Evolutionary conservation across 2,329 filamentous ascomycete species (phyloP), one percentile per base, ranked within the genome.

Genomic region (Pezicula carpinea): DNA sequence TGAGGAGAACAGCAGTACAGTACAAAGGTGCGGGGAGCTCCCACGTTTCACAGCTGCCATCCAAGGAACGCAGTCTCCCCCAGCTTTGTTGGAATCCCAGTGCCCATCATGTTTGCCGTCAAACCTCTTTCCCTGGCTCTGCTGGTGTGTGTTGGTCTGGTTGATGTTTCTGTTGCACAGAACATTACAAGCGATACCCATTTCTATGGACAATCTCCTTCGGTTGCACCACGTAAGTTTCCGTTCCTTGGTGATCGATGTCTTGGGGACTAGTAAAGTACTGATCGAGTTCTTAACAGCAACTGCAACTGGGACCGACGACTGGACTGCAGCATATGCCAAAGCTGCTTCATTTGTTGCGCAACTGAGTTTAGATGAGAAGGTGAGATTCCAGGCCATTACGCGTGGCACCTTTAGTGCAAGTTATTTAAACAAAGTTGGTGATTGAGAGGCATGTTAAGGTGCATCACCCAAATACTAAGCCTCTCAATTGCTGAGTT

Each of bases 321-420:
- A 46, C 6, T 90, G 86, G 86, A 70, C 69, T 17, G 76, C 77
- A 18, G 85, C 83, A 57, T 89, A 89, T 59, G 67, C 67, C 44
- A 87, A 85, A 58, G 86, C 86, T 1, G 74, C 80, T 46, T 65
- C 71, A 3, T 63, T 89, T 15, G 85, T 90, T 15, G 76, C 79
- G 44, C 76, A 79, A 42, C 87, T 90, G 84, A 89, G 84, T 0
- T 65, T 90, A 46, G 85, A 84, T 2, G 86, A 90, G 62, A 90
- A 89, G 69, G 82, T 83, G 55, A 96, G 91, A 5, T 22, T 32
- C 17, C 19, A 33, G 15, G n/a, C 82, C 83, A 2, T 47, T 43
- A 31, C 47, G 38, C n/a, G 42, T 11, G 18, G 3, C n/a, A n/a
- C n/a, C n/a, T n/a, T n/a, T n/a, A n/a, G n/a, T n/a, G n/a, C n/a